Base-by-base conservation (phyloP, 1,284 basidiomycete genomes). In the Boletus albobrunnescens region DNA sequence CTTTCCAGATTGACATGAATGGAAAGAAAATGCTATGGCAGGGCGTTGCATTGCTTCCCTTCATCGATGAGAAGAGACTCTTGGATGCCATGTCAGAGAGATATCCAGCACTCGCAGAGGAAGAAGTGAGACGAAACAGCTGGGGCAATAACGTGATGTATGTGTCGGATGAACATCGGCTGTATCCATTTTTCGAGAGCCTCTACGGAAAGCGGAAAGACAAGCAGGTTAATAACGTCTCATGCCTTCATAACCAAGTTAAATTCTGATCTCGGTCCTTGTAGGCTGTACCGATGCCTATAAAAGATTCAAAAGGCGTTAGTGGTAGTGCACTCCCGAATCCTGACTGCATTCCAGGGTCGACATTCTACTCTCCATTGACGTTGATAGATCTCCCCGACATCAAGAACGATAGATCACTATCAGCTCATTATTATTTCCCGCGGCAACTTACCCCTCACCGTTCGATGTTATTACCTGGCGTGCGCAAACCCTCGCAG, bases 1-100 rank as follows among this genome's bases (percentile, higher is more conserved):
- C 87, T 16, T 99, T 99, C 67, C 82, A 94, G 58, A 88, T 99
- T 61, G 96, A 99, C 68, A 99, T 99, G 96, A 99, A 99, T 64
- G 96, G 96, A 53, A 99, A 99, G 72, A 93, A 91, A 71, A 98
- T 99, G 94, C 79, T 90, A 2, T 99, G 96, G 96, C 96, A 99
- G 69, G 96, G 96, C 48, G 93, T 99, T 38, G 94, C 94, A 0
- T 74, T 99, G 3, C 73, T 99, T 19, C 94, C 96, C 0, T 99
- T 99, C 72, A 99, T 99, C 56, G 92, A 99, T 63, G 79, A 88
- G 65, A 79, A 78, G 51, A 81, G 94, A 16, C 71, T 98, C 19
- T 71, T 97, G 43, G 81, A 78, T 20, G 92, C 94, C 2, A 91
- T 99, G 82, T 79, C 75, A 14, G 72, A 77, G 22, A 79, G 81